These are phyloP conservation scores for Glycine soja DNA, from an alignment of 306 rosid genomes.

Conservation along the genomic window DNA sequence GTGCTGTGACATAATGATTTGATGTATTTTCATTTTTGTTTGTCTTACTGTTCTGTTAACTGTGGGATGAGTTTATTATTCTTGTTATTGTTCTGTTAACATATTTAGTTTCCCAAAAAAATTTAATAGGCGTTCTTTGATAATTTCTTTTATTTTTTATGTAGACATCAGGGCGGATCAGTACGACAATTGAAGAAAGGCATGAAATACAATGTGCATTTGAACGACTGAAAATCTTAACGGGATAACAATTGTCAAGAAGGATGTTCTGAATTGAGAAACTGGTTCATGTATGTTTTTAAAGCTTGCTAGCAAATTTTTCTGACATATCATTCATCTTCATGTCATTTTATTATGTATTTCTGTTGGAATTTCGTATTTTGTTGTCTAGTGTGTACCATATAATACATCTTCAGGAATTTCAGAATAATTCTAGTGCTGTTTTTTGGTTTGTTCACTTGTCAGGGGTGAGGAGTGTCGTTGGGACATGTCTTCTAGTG, in stretches of 20 bases:
- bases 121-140: background rate
- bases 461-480: background rate
- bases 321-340: conserved; percentile 4
- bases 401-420: background rate
- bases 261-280: conserved; percentile 13
- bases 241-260: conserved; percentile 30
- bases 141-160: conserved; percentile 1
- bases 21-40: conserved; percentile 17
- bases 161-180: conserved; percentile 60
- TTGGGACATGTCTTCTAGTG: background rate
- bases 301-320: background rate
- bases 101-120: background rate
- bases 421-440: too few relatives aligned
- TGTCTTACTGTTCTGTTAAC: background rate
- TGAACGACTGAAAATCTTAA: conserved; percentile 52
- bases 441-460: background rate
- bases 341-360: background rate
- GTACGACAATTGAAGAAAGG: conserved; percentile 61
- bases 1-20: background rate
- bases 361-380: background rate
- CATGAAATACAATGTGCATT: conserved; percentile 53
- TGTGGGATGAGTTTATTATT: background rate
- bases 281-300: conserved; percentile 46
- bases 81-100: conserved; percentile 8
- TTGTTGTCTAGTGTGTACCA: background rate